A percentile compares a stretch with the other conserved stretches of the same genome.
Evolutionary conservation across 192 early-diverging fungal species (phyloP).

Genomic region (Dissophora ornata): DNA sequence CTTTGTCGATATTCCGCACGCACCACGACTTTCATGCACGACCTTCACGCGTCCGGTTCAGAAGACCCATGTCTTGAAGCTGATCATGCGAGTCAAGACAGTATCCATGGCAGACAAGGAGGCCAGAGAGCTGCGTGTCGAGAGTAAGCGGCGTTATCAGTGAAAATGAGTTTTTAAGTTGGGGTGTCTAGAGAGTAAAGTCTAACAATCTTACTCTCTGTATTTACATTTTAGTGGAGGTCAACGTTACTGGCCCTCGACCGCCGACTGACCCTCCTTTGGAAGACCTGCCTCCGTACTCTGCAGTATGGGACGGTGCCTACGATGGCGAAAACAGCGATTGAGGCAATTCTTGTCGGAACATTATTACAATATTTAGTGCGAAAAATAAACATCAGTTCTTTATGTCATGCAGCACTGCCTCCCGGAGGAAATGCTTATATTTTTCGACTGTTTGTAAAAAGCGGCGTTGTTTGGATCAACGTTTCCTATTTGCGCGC

Average conservation of each 20-base stretch:
- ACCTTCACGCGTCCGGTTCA: conserved; percentile 23
- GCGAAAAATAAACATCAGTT: too few relatives aligned
- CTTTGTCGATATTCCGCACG: conserved; percentile 21
- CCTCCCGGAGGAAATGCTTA: too few relatives aligned
- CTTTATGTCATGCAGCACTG: too few relatives aligned
- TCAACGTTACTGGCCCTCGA: conserved; percentile 33
- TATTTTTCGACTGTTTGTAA: too few relatives aligned
- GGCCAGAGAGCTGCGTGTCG: conserved; percentile 33
- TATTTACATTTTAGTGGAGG: conserved; percentile 36
- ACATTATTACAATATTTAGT: too few relatives aligned
- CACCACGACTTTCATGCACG: conserved; percentile 37
- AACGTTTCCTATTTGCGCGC: too few relatives aligned
- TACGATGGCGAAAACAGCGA: conserved; percentile 16
- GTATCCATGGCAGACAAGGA: conserved; percentile 23
- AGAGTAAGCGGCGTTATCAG: conserved; percentile 27
- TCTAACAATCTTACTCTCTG: too few relatives aligned
- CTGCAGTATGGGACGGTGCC: conserved; percentile 1
- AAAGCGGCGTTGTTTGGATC: too few relatives aligned
- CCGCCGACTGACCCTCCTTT: conserved; percentile 12
- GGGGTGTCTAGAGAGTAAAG: neutral
- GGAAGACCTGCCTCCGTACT: conserved; percentile 34
- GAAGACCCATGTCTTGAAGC: conserved; percentile 42
- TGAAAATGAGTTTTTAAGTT: neutral
- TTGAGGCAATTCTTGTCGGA: neutral
- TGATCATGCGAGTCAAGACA: conserved; percentile 40